phyloP scores from a whole-genome alignment of 345 rosid species.

The Pugionium dolabratum region DNA sequence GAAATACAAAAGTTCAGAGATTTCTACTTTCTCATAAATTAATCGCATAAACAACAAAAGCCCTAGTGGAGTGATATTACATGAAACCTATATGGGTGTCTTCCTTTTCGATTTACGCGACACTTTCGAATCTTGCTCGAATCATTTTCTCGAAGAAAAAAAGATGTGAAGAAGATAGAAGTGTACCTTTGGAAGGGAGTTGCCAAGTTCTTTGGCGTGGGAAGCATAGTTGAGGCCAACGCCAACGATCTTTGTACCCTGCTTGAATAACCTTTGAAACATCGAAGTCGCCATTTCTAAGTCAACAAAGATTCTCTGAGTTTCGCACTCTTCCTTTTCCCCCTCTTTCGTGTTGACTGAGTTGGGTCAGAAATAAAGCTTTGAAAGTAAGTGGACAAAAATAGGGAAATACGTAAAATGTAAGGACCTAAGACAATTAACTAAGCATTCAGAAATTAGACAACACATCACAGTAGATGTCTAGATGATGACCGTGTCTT shows the following conservation, averaged over 20 bases:
- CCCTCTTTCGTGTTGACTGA: conserved; percentile 23
- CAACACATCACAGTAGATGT: neutral
- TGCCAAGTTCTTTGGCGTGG: conserved; percentile 95
- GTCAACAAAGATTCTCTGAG: conserved; percentile 5
- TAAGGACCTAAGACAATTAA: conserved; percentile 11
- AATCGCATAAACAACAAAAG: neutral
- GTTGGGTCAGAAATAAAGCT: neutral
- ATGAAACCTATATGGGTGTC: neutral
- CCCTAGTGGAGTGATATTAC: neutral
- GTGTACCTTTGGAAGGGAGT: conserved; percentile 78
- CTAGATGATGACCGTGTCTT: too few species aligned
- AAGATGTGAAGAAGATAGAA: neutral
- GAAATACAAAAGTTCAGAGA: too few species aligned
- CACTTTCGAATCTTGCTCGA: neutral
- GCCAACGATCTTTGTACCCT: conserved; percentile 84
- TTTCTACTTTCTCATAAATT: too few species aligned
- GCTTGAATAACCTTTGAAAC: conserved; percentile 61
- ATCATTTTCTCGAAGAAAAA: neutral
- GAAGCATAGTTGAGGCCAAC: conserved; percentile 97
- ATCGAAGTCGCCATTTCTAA: conserved; percentile 43
- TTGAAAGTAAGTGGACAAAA: conserved; percentile 6
- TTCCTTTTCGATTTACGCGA: neutral
- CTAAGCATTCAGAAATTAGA: conserved; percentile 5
- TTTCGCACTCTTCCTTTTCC: neutral
- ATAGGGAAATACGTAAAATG: neutral